Conservation (phyloP, 768 basidiomycete species). For the Gelatoporia subvermispora region DNA sequence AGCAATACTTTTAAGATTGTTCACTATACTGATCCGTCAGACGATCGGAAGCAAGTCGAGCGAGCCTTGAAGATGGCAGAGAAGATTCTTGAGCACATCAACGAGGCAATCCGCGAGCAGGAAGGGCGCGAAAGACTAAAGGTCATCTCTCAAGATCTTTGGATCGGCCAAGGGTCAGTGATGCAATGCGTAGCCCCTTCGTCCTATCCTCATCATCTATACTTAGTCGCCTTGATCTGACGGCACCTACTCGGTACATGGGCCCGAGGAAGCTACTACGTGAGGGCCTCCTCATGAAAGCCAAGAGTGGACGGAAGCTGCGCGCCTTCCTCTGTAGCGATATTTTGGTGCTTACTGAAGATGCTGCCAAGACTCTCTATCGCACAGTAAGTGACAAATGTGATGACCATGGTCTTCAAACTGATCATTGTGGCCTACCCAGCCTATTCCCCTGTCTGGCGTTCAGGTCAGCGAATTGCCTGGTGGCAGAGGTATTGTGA, state of each 20-base stretch:
- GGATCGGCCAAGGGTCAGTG: slow-evolving; percentile 80
- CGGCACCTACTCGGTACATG: slow-evolving; percentile 80
- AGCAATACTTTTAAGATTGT: slow-evolving; percentile 46
- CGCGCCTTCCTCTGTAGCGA: slow-evolving; percentile 84
- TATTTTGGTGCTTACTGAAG: slow-evolving; percentile 82
- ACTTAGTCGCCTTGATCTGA: slow-evolving; percentile 75
- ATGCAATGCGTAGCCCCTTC: neutral
- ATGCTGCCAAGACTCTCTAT: slow-evolving; percentile 63
- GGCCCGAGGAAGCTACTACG: slow-evolving; percentile 76
- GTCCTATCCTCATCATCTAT: neutral
- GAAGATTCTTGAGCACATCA: slow-evolving; percentile 71
- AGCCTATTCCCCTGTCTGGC: slow-evolving; percentile 77
- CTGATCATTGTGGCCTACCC: neutral
- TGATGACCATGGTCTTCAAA: neutral
- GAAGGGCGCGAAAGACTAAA: slow-evolving; percentile 77
- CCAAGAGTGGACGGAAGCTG: slow-evolving; percentile 79
- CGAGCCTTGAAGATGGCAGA: slow-evolving; percentile 62
- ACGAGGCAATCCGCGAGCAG: slow-evolving; percentile 82
- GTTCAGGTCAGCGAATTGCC: slow-evolving; percentile 50
- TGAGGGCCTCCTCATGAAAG: slow-evolving; percentile 74
- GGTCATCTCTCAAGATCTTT: slow-evolving; percentile 71
- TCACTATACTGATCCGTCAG: slow-evolving; percentile 66
- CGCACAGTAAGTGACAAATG: slow-evolving; percentile 58
- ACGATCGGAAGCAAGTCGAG: slow-evolving; percentile 54
- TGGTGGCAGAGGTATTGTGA: slow-evolving; percentile 50